phyloP scores from a whole-genome alignment of 306 rosid genomes.

The Begonia fuchsioides region DNA sequence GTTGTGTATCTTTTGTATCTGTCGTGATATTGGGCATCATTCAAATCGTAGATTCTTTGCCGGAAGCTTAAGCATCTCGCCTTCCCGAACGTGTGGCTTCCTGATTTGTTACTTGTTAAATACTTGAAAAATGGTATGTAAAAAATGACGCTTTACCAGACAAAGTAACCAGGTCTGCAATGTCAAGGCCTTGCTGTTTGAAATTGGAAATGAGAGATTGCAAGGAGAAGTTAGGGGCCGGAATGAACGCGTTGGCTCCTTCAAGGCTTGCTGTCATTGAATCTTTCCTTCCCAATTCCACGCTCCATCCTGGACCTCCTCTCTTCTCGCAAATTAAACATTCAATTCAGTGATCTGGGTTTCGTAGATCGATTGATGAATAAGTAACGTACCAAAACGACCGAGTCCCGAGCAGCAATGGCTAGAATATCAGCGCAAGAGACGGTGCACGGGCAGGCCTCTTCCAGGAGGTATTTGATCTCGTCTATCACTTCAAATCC shows the following conservation, averaged over 20 bases:
- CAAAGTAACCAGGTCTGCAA: slow-evolving; percentile 47
- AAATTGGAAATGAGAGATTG: slow-evolving; percentile 48
- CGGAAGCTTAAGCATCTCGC: slow-evolving; percentile 70
- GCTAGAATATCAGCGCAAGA: slow-evolving; percentile 89
- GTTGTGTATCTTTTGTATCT: slow-evolving; percentile 44
- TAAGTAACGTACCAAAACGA: slow-evolving; percentile 24
- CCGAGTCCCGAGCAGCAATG: slow-evolving; percentile 78
- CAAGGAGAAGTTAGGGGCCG: slow-evolving; percentile 80
- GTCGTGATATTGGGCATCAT: slow-evolving; percentile 26
- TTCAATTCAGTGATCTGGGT: background rate
- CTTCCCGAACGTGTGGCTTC: slow-evolving; percentile 84
- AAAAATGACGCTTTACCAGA: slow-evolving; percentile 33
- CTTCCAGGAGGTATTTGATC: slow-evolving; percentile 48
- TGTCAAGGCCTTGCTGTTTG: slow-evolving; percentile 50
- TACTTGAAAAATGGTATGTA: no score
- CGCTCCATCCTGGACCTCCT: slow-evolving; percentile 81
- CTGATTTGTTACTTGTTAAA: slow-evolving; percentile 10
- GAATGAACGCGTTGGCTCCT: slow-evolving; percentile 59
- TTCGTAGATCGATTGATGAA: background rate
- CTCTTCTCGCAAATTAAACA: slow-evolving; percentile 24
- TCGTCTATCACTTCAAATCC: slow-evolving; percentile 66
- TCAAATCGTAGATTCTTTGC: slow-evolving; percentile 44
- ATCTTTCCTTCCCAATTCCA: slow-evolving; percentile 61
- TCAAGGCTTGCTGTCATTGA: slow-evolving; percentile 60
- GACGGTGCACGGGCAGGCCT: slow-evolving; percentile 59